Evolutionary conservation across 805 yeast genomes (phyloP).

Genomic region (Candida anglica): DNA sequence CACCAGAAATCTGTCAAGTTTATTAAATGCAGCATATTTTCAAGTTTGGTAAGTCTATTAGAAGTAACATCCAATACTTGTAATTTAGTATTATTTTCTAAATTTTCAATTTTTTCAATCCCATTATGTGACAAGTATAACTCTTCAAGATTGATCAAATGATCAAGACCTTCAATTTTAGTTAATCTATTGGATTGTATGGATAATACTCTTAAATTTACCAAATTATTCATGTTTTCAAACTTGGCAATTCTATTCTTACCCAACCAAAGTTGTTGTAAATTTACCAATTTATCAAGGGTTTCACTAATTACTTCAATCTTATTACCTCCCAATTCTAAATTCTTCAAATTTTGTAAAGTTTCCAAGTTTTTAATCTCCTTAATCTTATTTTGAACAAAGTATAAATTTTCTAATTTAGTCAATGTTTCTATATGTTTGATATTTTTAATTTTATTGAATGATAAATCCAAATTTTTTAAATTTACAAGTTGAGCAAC

Average conservation of each 20-base stretch:
- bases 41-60: conserved; percentile 60
- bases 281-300: conserved; percentile 47
- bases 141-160: conserved; percentile 71
- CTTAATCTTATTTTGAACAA: conserved; percentile 83
- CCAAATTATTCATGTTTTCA: conserved; percentile 56
- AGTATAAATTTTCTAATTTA: conserved; percentile 64
- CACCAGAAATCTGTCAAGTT: conserved; percentile 94
- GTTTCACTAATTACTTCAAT: conserved; percentile 55
- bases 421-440: conserved; percentile 66
- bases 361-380: conserved; percentile 65
- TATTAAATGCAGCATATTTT: conserved; percentile 59
- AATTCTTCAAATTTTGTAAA: conserved; percentile 53
- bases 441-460: conserved; percentile 83
- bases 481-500: conserved; percentile 56
- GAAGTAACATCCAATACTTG: conserved; percentile 78
- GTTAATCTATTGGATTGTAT: conserved; percentile 83
- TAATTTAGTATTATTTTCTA: conserved; percentile 66
- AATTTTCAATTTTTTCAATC: conserved; percentile 66
- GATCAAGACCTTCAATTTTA: conserved; percentile 77
- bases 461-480: conserved; percentile 72
- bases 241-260: conserved; percentile 70
- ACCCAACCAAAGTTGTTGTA: conserved; percentile 88
- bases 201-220: conserved; percentile 69
- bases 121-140: conserved; percentile 86
- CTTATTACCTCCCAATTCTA: conserved; percentile 91